Evolutionary conservation across 768 basidiomycete species (phyloP).

Genomic region (Lentinula sp.): DNA sequence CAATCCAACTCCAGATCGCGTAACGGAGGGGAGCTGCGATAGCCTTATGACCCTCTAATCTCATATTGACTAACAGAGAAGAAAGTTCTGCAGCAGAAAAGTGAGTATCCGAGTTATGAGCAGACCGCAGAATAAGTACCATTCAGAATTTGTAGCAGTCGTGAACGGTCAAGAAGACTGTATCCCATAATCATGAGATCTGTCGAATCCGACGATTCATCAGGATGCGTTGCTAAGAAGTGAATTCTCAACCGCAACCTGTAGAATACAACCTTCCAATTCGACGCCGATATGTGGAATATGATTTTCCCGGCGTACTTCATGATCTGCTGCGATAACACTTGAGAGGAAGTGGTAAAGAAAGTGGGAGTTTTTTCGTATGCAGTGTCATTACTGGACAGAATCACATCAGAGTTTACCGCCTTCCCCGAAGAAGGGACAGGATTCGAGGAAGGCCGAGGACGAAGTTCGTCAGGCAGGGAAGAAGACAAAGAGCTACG

Average conservation of each 20-base stretch:
- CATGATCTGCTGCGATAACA: conserved; percentile 57
- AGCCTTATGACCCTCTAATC: conserved; percentile 62
- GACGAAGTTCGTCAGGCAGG: conserved; percentile 21
- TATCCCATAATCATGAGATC: conserved; percentile 79
- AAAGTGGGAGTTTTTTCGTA: conserved; percentile 65
- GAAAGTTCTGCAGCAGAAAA: conserved; percentile 52
- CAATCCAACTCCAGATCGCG: conserved; percentile 90
- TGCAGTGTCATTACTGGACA: conserved; percentile 28
- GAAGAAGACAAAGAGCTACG: conserved; percentile 7
- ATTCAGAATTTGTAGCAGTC: conserved; percentile 67
- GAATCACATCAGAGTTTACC: conserved; percentile 34
- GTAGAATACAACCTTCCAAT: conserved; percentile 75
- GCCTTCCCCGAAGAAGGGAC: conserved; percentile 27
- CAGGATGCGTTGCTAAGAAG: conserved; percentile 37
- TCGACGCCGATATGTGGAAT: conserved; percentile 82
- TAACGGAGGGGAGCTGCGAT: conserved; percentile 68
- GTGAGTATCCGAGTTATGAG: conserved; percentile 1
- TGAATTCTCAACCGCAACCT: conserved; percentile 68
- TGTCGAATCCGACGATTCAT: conserved; percentile 43
- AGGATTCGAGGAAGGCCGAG: conserved; percentile 29
- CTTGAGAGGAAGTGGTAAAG: conserved; percentile 44
- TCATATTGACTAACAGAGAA: conserved; percentile 79
- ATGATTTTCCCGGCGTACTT: conserved; percentile 76
- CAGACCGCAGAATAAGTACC: conserved; percentile 29
- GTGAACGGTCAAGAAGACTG: conserved; percentile 62